Evolutionary conservation across 2,329 filamentous ascomycete species (phyloP), one percentile per base, ranked within the genome.

Genomic region (Didymella sp.): DNA sequence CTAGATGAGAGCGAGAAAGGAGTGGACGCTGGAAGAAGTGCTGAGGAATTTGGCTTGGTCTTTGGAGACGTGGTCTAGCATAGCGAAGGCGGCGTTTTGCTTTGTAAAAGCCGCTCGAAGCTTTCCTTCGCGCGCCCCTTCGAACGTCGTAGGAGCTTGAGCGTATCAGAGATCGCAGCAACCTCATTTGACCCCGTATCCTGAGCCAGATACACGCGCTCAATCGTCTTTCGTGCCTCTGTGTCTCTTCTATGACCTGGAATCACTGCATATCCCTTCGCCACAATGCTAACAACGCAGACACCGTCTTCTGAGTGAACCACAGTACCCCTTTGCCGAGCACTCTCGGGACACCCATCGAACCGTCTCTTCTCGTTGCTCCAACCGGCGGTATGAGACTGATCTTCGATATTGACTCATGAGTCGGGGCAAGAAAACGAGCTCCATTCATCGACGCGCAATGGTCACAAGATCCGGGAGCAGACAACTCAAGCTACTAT

Each of bases 331-430:
- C 78, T 49, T 76, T 78, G 0, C 68, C 70, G 0, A 77, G 40
- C 0, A 73, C 76, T 35, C 74, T 77, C 0, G 67, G 60, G 12
- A 75, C 66, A 0, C 77, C 76, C 1, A 67, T 22, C 0, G 67
- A 59, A 0, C 76, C 76, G 2, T 72, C 71, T 4, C 74, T 63
- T 50, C 67, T 71, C 1, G 65, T 72, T 0, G 69, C 74, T 47
- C 73, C 67, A 19, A 61, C 59, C 4, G 75, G 73, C 35, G 75
- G 64, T 2, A 56, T 63, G 22, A 76, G n/a, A n/a, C n/a, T n/a
- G n/a, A n/a, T n/a, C n/a, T n/a, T n/a, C n/a, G n/a, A n/a, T n/a
- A n/a, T n/a, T n/a, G n/a, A n/a, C n/a, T n/a, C n/a, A n/a, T n/a
- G n/a, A n/a, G n/a, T n/a, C n/a, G n/a, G n/a, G n/a, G n/a, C n/a